Evolutionary conservation across 2,329 filamentous ascomycete genomes (phyloP).

Genomic region (Colletotrichum lupini): DNA sequence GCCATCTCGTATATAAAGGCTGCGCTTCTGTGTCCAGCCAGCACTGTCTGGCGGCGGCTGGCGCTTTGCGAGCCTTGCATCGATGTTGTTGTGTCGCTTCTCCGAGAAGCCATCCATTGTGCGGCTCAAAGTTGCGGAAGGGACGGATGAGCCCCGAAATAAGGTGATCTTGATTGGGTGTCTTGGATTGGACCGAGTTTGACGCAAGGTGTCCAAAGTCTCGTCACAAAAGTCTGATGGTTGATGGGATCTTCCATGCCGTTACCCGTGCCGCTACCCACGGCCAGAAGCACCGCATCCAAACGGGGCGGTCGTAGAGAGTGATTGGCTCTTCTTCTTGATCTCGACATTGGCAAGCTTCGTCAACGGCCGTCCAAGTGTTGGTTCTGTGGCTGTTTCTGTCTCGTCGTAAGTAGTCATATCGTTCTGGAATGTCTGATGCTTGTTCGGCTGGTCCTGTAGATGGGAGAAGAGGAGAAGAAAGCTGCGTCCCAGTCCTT

Average conservation of each 20-base stretch:
- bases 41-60: too few species aligned
- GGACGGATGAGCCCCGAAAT: not conserved
- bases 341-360: conserved; percentile 27
- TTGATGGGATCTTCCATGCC: not conserved
- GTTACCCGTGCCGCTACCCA: not conserved
- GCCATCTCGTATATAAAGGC: too few species aligned
- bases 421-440: conserved; percentile 4
- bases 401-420: not conserved
- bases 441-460: not conserved
- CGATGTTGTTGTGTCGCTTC: not conserved
- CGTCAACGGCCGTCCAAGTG: not conserved
- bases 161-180: not conserved
- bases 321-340: not conserved
- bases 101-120: not conserved
- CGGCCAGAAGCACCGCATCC: not conserved
- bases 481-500: not conserved
- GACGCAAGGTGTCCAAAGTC: not conserved
- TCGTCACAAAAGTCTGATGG: not conserved
- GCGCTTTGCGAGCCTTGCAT: not conserved
- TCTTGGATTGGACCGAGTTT: not conserved
- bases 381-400: not conserved
- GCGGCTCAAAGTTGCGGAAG: not conserved
- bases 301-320: conserved; percentile 5
- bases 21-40: too few species aligned
- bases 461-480: not conserved